Evolutionary conservation across 2,329 filamentous ascomycete species (phyloP).

Genomic region (Aspergillus sp.): DNA sequence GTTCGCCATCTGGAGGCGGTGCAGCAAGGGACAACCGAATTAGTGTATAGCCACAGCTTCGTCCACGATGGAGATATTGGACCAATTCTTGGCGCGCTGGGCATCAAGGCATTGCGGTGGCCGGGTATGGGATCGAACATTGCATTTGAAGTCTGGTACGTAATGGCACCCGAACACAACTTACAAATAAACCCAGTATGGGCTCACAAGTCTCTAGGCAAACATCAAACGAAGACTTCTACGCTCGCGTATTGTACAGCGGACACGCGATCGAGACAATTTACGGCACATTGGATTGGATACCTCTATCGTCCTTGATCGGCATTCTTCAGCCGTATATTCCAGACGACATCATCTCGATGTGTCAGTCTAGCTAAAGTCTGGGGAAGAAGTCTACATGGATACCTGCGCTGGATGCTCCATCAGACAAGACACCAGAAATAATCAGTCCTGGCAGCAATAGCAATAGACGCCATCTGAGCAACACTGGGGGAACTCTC

Average conservation of each 20-base stretch:
- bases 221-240: constrained; percentile 14
- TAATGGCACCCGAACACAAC: background rate
- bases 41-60: constrained; percentile 40
- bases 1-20: constrained; percentile 35
- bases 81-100: constrained; percentile 37
- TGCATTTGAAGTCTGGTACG: constrained; percentile 43
- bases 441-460: constrained; percentile 6
- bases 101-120: constrained; percentile 41
- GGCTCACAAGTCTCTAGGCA: background rate
- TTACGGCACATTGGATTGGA: constrained; percentile 34
- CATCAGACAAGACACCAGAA: no score
- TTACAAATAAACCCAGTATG: fast-evolving
- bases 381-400: background rate
- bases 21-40: constrained; percentile 17
- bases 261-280: constrained; percentile 32
- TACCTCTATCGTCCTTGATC: constrained; percentile 26
- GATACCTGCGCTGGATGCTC: no score
- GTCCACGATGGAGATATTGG: constrained; percentile 44
- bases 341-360: constrained; percentile 28
- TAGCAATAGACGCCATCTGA: constrained; percentile 12
- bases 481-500: constrained; percentile 12
- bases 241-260: constrained; percentile 35
- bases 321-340: constrained; percentile 31
- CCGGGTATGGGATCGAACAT: constrained; percentile 44
- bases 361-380: constrained; percentile 18